Conservation (phyloP, 1,139 yeast genomes). For the Suhomyces chickasaworum region DNA sequence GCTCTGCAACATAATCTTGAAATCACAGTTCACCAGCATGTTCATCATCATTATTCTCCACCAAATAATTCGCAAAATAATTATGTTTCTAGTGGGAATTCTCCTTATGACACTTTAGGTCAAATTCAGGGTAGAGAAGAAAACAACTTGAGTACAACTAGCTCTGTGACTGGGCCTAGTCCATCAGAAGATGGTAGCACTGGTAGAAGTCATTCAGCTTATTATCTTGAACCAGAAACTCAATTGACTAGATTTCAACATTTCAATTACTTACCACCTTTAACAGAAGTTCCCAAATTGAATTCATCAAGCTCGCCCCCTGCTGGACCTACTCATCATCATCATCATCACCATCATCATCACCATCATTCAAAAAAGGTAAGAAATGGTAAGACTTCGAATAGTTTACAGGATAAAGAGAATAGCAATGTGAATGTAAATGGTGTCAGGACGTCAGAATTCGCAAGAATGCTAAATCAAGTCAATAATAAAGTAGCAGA, state of each 20-base stretch:
- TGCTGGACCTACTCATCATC: slow-evolving; percentile 24
- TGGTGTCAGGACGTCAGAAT: slow-evolving; percentile 5
- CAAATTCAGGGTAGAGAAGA: slow-evolving; percentile 6
- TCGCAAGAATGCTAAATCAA: slow-evolving; percentile 5
- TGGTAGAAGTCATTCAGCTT: slow-evolving; percentile 6
- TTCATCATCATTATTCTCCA: slow-evolving; percentile 66
- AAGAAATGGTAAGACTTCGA: background rate
- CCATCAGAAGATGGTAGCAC: slow-evolving; percentile 9
- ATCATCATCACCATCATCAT: slow-evolving; percentile 35
- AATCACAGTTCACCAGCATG: slow-evolving; percentile 81
- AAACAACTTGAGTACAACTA: slow-evolving; percentile 9
- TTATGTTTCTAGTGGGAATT: background rate
- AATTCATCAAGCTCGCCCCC: slow-evolving; percentile 53
- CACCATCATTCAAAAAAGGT: slow-evolving; percentile 20
- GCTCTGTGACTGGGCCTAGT: slow-evolving; percentile 9
- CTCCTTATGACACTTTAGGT: slow-evolving; percentile 6
- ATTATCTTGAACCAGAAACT: slow-evolving; percentile 54
- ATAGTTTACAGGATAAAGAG: slow-evolving; percentile 23
- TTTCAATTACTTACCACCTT: slow-evolving; percentile 71
- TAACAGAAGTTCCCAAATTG: slow-evolving; percentile 69
- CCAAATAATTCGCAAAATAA: slow-evolving; percentile 23
- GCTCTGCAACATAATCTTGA: slow-evolving; percentile 63
- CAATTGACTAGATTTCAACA: slow-evolving; percentile 64
- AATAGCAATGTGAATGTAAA: slow-evolving; percentile 5
- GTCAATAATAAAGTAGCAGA: background rate